Evolutionary conservation across 768 basidiomycete species (phyloP), one percentile per base, ranked within the genome.

Genomic region (Russula sp.): DNA sequence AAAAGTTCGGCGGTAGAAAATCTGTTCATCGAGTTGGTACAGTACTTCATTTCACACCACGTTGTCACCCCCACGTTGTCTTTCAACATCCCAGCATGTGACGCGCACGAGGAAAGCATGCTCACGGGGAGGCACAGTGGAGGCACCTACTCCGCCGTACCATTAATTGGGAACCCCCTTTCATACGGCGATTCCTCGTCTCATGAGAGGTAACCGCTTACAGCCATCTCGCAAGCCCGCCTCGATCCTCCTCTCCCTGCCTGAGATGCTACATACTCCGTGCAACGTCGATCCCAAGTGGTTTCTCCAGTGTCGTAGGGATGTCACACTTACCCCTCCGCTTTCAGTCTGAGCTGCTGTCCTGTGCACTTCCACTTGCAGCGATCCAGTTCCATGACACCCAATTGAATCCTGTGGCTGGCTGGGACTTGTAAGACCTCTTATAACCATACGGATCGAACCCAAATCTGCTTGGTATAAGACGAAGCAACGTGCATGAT

Each of bases 21-120:
- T 41, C 42, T 29, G 49, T 49, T 49, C 58, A 61, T 10, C 13
- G 38, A 22, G 36, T 46, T 35, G n/a, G 29, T 62, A 29, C 22
- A 47, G 22, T 25, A 14, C 14, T 11, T 16, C 32, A 2, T 39
- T 34, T 3, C 2, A 22, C 13, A 43, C 29, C 60, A 48, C 46
- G 20, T 57, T 56, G 25, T 45, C 51, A n/a, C 46, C 42, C 54
- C 54, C 58, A 45, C 50, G 38, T 45, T 52, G n/a, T 42, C 42
- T 50, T 51, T 42, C 36, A 8, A 42, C 9, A 3, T 10, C 20
- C 11, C 10, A 6, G 41, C 48, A 32, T 45, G 42, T 16, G 22
- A 52, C 22, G 18, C n/a, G 9, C 49, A 51, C n/a, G 48, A 35
- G 41, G 20, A 35, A 42, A 43, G 5, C 32, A 42, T 18, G 42